phyloP scores from a whole-genome alignment of 306 rosid species.

The Gynostemma pentaphyllum region DNA sequence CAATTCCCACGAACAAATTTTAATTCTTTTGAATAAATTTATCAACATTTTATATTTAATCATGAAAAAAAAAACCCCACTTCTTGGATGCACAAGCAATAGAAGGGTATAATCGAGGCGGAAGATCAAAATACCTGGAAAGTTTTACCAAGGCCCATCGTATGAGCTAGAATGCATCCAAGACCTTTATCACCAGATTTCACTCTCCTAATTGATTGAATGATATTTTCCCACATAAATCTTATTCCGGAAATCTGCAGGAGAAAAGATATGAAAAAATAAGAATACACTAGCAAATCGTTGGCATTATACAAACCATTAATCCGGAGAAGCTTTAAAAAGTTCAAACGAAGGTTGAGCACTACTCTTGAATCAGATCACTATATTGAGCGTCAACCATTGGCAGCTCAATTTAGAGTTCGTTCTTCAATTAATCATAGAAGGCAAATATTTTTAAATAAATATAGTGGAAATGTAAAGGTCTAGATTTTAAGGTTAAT shows the following conservation, averaged over 20 bases:
- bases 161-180: conserved; percentile 98
- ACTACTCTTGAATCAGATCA: neutral
- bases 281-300: neutral
- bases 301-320: neutral
- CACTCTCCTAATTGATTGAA: conserved; percentile 81
- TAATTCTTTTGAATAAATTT: neutral
- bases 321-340: neutral
- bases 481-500: no score
- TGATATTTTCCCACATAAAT: conserved; percentile 97
- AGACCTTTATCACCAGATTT: conserved; percentile 94
- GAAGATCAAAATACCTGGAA: conserved; percentile 54
- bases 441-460: no score
- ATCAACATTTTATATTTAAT: neutral
- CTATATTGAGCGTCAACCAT: neutral
- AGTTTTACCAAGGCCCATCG: conserved; percentile 99
- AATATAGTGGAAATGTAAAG: no score
- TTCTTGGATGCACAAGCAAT: neutral
- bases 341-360: neutral
- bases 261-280: conserved; percentile 9
- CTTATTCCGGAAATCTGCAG: conserved; percentile 77
- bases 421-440: no score
- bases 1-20: no score
- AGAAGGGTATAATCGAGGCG: neutral
- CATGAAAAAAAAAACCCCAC: neutral
- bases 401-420: neutral